Percentiles rank a stretch among this genome's conserved stretches.
phyloP scores from a whole-genome alignment of 768 basidiomycete genomes.

The Amanita muscaria region DNA sequence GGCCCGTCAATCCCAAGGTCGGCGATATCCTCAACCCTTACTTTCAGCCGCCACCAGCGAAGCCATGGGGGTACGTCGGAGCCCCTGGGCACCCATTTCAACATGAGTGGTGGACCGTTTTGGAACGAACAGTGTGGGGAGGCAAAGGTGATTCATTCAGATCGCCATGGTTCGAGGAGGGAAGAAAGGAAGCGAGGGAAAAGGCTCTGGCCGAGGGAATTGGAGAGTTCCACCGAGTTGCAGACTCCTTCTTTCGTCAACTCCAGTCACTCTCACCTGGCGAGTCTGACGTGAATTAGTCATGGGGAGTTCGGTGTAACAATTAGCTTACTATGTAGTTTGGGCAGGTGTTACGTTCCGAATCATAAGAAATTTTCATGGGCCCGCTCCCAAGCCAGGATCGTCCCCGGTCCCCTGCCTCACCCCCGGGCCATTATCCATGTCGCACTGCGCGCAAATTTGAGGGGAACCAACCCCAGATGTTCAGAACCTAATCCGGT shows the following conservation, averaged over 20 bases:
- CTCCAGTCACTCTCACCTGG: too few relatives aligned
- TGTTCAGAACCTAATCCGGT: constrained; percentile 42
- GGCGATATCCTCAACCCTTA: constrained; percentile 39
- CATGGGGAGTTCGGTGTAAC: too few relatives aligned
- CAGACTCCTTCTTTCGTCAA: too few relatives aligned
- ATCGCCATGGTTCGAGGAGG: not conserved
- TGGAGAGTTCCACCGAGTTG: not conserved
- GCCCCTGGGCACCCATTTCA: constrained; percentile 42
- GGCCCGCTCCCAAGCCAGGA: too few relatives aligned
- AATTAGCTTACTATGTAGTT: too few relatives aligned
- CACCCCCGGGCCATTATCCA: not conserved
- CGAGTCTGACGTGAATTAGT: too few relatives aligned
- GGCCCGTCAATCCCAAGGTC: constrained; percentile 40
- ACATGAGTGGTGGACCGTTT: constrained; percentile 36
- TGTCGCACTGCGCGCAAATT: not conserved
- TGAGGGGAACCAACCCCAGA: constrained; percentile 63
- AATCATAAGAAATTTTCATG: too few relatives aligned
- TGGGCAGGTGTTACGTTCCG: too few relatives aligned
- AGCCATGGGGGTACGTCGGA: constrained; percentile 51
- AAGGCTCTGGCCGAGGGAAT: not conserved
- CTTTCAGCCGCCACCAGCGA: constrained; percentile 44
- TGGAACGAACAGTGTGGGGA: constrained; percentile 36
- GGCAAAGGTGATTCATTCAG: not conserved
- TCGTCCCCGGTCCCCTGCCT: too few relatives aligned
- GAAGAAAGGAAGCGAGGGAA: not conserved